Conservation (phyloP, 1,139 yeast genomes). For the Magnusiomyces clavatus region DNA sequence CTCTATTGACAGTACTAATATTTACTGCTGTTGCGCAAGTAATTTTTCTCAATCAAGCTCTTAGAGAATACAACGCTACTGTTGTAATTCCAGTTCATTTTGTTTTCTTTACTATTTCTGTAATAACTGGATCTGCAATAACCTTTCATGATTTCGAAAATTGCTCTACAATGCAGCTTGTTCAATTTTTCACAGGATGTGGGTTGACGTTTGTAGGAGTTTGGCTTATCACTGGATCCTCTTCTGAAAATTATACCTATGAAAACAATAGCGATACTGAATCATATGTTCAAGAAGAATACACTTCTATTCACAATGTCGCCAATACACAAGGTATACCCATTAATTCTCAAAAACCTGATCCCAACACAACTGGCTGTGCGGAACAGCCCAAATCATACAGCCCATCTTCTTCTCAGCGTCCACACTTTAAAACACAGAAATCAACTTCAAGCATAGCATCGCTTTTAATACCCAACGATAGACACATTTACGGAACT, state of each 20-base stretch:
- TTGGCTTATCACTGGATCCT: slow-evolving; percentile 29
- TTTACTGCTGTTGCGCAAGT: slow-evolving; percentile 36
- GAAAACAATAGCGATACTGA: neutral
- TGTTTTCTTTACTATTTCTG: slow-evolving; percentile 38
- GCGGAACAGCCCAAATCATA: too few relatives aligned
- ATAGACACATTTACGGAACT: too few relatives aligned
- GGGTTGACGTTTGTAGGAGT: slow-evolving; percentile 36
- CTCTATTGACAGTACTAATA: slow-evolving; percentile 27
- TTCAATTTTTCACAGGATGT: slow-evolving; percentile 32
- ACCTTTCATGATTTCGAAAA: slow-evolving; percentile 36
- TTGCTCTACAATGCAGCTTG: slow-evolving; percentile 20
- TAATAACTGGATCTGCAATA: slow-evolving; percentile 35
- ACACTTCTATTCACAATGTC: neutral
- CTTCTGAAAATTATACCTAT: neutral
- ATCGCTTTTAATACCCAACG: too few relatives aligned
- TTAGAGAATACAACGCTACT: slow-evolving; percentile 36
- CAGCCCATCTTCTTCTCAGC: too few relatives aligned
- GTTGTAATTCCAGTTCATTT: slow-evolving; percentile 42
- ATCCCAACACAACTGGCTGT: neutral
- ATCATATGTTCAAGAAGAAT: neutral
- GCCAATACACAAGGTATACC: neutral
- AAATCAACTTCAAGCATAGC: too few relatives aligned
- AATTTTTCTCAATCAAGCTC: slow-evolving; percentile 32
- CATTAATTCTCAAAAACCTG: neutral
- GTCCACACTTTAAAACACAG: too few relatives aligned